Conservation (phyloP, 148 eudicot genomes). For the Spergularia bocconei region DNA sequence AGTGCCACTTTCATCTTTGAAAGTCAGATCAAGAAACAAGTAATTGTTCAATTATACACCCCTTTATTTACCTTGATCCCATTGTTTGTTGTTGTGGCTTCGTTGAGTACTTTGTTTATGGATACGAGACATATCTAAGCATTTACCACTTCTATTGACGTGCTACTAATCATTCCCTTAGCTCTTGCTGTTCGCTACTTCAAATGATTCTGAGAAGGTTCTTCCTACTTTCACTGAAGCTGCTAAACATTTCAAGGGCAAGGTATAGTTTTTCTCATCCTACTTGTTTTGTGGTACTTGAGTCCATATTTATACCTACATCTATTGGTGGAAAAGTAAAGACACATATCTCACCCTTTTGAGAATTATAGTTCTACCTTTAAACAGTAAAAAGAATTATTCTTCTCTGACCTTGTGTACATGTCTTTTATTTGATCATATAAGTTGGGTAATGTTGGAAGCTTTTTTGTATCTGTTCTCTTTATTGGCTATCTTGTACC, state of each 20-base stretch:
- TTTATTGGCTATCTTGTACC: too few species aligned
- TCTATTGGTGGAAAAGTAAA: background rate
- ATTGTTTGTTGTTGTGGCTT: background rate
- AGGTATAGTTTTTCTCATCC: slow-evolving; percentile 40
- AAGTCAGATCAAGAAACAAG: slow-evolving; percentile 86
- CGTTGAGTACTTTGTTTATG: background rate
- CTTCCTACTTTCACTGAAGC: slow-evolving; percentile 71
- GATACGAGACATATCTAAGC: too few species aligned
- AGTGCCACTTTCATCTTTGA: slow-evolving; percentile 72
- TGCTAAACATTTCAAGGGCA: slow-evolving; percentile 79
- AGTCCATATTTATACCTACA: background rate
- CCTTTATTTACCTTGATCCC: background rate
- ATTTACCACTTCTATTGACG: slow-evolving; percentile 9
- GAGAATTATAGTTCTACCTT: too few species aligned
- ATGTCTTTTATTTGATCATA: background rate
- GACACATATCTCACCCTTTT: too few species aligned
- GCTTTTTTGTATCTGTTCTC: too few species aligned
- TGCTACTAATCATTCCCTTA: slow-evolving; percentile 27
- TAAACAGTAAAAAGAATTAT: background rate
- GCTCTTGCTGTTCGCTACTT: slow-evolving; percentile 78
- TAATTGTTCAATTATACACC: slow-evolving; percentile 15
- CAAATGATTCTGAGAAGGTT: slow-evolving; percentile 62
- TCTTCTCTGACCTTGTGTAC: background rate
- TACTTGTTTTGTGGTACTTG: background rate
- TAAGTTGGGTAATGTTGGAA: background rate